Percentiles rank a stretch among this genome's conserved stretches.
Conservation (phyloP, 2,329 filamentous ascomycete genomes). For the Fusarium coicis region DNA sequence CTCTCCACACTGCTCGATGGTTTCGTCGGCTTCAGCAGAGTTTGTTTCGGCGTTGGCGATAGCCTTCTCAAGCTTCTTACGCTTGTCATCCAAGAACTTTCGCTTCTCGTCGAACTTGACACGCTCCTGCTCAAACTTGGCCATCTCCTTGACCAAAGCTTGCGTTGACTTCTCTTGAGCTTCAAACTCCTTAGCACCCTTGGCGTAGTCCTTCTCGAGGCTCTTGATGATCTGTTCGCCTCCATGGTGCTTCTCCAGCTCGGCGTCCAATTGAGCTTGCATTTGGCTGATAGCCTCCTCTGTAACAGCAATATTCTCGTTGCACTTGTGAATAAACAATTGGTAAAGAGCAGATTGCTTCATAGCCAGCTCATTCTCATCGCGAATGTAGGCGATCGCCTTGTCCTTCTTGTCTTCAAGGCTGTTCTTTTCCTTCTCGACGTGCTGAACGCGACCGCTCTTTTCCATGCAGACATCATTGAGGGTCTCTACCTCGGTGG, state of each 20-base stretch:
- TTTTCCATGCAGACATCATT: conserved; percentile 98
- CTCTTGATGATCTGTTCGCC: conserved; percentile 90
- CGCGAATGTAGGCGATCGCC: conserved; percentile 85
- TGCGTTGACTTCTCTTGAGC: conserved; percentile 84
- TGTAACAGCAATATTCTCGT: conserved; percentile 88
- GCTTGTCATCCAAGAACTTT: conserved; percentile 91
- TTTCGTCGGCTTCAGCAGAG: conserved; percentile 77
- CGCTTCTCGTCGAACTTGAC: conserved; percentile 99
- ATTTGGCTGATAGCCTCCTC: conserved; percentile 92
- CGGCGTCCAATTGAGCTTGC: conserved; percentile 84
- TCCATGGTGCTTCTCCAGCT: conserved; percentile 91
- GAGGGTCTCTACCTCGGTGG: conserved; percentile 86
- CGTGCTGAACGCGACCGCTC: conserved; percentile 93
- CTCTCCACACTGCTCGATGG: conserved; percentile 79
- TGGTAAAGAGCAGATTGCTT: conserved; percentile 96
- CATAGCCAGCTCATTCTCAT: conserved; percentile 90
- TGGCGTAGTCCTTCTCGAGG: conserved; percentile 85
- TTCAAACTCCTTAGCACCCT: conserved; percentile 85
- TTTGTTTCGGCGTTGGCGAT: conserved; percentile 81
- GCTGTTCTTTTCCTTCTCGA: conserved; percentile 94
- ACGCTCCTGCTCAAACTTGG: conserved; percentile 93
- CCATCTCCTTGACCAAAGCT: conserved; percentile 82
- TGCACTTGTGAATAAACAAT: conserved; percentile 87
- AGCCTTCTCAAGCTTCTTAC: conserved; percentile 93
- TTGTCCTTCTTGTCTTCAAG: conserved; percentile 98